A percentile compares a stretch with the other conserved stretches of the same genome.
Evolutionary conservation across 768 basidiomycete genomes (phyloP).

Genomic region (Clitopilus passeckerianus): DNA sequence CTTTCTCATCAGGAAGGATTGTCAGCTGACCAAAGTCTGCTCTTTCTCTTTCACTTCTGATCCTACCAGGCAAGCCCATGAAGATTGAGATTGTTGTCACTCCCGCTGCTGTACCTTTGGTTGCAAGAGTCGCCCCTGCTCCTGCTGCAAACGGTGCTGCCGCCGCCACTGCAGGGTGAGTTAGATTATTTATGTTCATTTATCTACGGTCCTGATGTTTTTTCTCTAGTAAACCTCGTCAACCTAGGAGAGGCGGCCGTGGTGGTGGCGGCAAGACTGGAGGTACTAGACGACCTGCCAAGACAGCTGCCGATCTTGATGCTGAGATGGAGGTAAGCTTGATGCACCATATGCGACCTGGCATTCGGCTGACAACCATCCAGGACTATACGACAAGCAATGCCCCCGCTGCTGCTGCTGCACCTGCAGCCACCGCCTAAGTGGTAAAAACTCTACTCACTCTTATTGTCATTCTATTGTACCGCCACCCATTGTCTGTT

Average conservation of each 20-base stretch:
- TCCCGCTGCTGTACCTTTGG: constrained; percentile 67
- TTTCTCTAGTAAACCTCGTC: background rate
- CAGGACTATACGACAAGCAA: constrained; percentile 70
- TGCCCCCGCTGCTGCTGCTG: constrained; percentile 40
- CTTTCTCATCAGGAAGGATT: constrained; percentile 13
- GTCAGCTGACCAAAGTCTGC: constrained; percentile 43
- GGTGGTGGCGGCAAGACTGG: constrained; percentile 34
- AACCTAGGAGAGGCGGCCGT: constrained; percentile 36
- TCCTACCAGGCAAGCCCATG: constrained; percentile 85
- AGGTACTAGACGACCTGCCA: constrained; percentile 56
- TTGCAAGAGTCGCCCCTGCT: constrained; percentile 81
- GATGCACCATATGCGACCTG: background rate
- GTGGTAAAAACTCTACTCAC: constrained; percentile 10
- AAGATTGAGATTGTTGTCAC: constrained; percentile 97
- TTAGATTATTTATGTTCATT: background rate
- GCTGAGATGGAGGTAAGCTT: constrained; percentile 91
- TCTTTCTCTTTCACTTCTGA: constrained; percentile 32
- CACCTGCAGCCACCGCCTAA: constrained; percentile 21
- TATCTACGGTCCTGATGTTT: background rate
- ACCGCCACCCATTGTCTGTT: background rate
- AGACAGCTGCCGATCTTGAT: constrained; percentile 88
- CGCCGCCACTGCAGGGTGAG: constrained; percentile 7
- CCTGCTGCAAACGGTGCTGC: constrained; percentile 34
- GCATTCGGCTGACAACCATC: background rate
- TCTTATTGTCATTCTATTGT: constrained; percentile 12